These are phyloP conservation scores for Hypoxylon fragiforme DNA, from an alignment of 495 filamentous ascomycete genomes.

Conservation along the genomic window DNA sequence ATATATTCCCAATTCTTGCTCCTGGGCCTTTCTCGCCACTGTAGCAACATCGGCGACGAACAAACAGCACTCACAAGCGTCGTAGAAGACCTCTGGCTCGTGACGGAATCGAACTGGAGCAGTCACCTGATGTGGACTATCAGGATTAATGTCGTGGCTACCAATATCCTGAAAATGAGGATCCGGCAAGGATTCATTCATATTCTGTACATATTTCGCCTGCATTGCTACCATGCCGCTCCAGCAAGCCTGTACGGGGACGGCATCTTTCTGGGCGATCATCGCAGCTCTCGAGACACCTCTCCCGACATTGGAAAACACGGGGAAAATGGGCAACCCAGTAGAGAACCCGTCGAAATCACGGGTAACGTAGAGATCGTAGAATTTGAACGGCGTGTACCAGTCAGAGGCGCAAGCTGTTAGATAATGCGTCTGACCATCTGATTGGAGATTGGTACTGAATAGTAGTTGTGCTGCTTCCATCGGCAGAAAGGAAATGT, in stretches of 20 bases:
- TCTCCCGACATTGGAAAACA: conserved; percentile 64
- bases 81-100: conserved; percentile 68
- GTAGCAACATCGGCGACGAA: conserved; percentile 69
- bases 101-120: conserved; percentile 66
- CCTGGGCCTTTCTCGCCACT: conserved; percentile 41
- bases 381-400: conserved; percentile 75
- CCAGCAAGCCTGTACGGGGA: conserved; percentile 79
- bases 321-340: conserved; percentile 74
- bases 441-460: conserved; percentile 64
- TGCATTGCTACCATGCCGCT: conserved; percentile 82
- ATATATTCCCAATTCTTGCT: conserved; percentile 61
- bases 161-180: conserved; percentile 25
- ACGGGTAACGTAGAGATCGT: conserved; percentile 79
- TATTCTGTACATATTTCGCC: conserved; percentile 60
- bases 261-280: conserved; percentile 63
- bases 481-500: conserved; percentile 70
- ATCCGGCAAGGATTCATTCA: conserved; percentile 25
- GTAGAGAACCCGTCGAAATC: conserved; percentile 72
- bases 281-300: conserved; percentile 63
- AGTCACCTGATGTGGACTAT: conserved; percentile 28
- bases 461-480: conserved; percentile 75
- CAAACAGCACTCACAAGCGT: conserved; percentile 79
- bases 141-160: conserved; percentile 35
- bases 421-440: conserved; percentile 66
- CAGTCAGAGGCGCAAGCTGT: conserved; percentile 83